These are phyloP conservation scores for Diplocarpon mali DNA, from an alignment of 2,329 filamentous ascomycete genomes.

Conservation along the genomic window DNA sequence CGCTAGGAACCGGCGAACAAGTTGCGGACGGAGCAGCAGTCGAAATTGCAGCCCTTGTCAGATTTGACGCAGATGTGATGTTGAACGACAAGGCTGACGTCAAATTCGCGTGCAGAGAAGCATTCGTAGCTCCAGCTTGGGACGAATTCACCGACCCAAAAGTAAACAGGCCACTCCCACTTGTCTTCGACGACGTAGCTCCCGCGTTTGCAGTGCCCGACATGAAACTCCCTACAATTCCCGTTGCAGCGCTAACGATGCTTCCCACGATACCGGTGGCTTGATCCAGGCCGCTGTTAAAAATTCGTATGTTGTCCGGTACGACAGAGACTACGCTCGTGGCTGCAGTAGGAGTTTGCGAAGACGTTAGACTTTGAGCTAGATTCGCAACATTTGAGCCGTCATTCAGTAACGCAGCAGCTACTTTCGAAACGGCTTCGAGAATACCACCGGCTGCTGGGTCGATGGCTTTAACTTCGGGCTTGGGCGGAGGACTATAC, in stretches of 20 bases:
- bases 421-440: slow-evolving; percentile 12
- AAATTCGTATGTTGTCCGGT: neutral
- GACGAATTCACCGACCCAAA: neutral
- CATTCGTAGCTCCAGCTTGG: neutral
- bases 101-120: neutral
- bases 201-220: neutral
- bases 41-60: neutral
- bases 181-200: neutral
- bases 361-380: neutral
- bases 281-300: slow-evolving; percentile 5
- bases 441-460: slow-evolving; percentile 5
- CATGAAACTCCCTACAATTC: slow-evolving; percentile 12
- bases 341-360: neutral
- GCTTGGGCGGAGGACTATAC: neutral
- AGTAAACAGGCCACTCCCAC: neutral
- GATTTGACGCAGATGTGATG: slow-evolving; percentile 4
- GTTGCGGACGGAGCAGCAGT: neutral
- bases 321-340: neutral
- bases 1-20: slow-evolving; percentile 2
- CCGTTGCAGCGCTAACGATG: slow-evolving; percentile 10
- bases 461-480: slow-evolving; percentile 8
- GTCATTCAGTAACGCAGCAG: slow-evolving; percentile 12
- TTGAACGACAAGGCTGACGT: neutral
- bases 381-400: slow-evolving; percentile 4
- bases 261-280: slow-evolving; percentile 7